Conservation (phyloP, 257 asterid genomes). For the Solanum lycopersicoides region DNA sequence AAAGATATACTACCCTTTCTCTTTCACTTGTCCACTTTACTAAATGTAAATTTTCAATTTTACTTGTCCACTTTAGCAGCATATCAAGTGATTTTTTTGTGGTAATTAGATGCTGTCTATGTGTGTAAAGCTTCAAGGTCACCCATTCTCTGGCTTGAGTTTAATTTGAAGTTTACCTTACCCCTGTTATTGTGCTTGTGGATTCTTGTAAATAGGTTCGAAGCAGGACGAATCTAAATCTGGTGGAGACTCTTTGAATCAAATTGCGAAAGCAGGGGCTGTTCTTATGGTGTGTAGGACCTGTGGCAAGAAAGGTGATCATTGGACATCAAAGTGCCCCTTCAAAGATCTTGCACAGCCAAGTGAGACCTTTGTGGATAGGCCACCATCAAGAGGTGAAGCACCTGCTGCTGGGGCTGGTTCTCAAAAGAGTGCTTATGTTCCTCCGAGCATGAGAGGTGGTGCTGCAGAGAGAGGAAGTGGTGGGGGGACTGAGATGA, state of each 20-base stretch:
- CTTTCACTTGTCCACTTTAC: background rate
- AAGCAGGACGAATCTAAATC: conserved; percentile 56
- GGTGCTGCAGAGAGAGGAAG: conserved; percentile 36
- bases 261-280: conserved; percentile 53
- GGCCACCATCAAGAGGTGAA: conserved; percentile 55
- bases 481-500: conserved; percentile 54
- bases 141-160: background rate
- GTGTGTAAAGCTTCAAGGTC: background rate
- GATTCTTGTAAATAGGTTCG: conserved; percentile 28
- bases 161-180: background rate
- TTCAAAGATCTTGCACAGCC: conserved; percentile 85
- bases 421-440: conserved; percentile 45
- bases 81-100: background rate
- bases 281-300: conserved; percentile 89
- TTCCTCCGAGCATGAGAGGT: conserved; percentile 75
- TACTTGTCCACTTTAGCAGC: background rate
- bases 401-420: conserved; percentile 7
- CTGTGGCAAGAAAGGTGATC: conserved; percentile 92
- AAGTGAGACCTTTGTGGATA: conserved; percentile 45
- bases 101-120: background rate
- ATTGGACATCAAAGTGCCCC: conserved; percentile 95
- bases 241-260: conserved; percentile 37
- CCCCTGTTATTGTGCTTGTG: background rate
- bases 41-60: background rate
- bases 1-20: background rate